Conservation (phyloP, 805 yeast species). For the Kodamaea restingae region DNA sequence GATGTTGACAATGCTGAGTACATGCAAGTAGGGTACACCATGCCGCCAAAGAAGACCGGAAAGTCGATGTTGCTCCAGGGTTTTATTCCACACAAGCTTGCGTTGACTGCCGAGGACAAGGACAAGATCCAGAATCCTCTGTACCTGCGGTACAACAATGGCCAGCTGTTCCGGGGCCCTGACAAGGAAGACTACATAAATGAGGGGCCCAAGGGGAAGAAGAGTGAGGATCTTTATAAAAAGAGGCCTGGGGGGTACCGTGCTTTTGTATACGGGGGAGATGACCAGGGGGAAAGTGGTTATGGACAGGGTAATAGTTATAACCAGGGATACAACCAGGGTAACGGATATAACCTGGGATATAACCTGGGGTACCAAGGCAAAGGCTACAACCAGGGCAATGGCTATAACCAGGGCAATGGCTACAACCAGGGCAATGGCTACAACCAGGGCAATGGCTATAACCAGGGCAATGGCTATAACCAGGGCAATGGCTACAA, state of each 20-base stretch:
- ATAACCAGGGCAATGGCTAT: slow-evolving; percentile 3
- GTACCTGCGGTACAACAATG: slow-evolving; percentile 8
- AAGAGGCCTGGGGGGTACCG: slow-evolving; percentile 41
- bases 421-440: slow-evolving; percentile 8
- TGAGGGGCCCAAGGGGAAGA: slow-evolving; percentile 37
- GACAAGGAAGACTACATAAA: slow-evolving; percentile 37
- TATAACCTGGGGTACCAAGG: slow-evolving; percentile 2
- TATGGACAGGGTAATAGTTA: slow-evolving; percentile 10
- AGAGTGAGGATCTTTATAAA: slow-evolving; percentile 25
- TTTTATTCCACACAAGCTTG: slow-evolving; percentile 56
- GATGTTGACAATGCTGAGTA: slow-evolving; percentile 39
- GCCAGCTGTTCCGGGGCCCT: slow-evolving; percentile 25
- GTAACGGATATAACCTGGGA: slow-evolving; percentile 4
- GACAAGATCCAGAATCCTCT: slow-evolving; percentile 44
- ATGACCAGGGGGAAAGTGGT: slow-evolving; percentile 9
- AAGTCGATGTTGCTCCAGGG: slow-evolving; percentile 87
- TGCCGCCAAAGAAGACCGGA: slow-evolving; percentile 58
- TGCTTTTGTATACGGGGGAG: slow-evolving; percentile 18
- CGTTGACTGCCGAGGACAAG: slow-evolving; percentile 43
- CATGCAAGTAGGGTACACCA: slow-evolving; percentile 47
- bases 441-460: slow-evolving; percentile 1
- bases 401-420: slow-evolving; percentile 1
- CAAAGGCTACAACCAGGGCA: not conserved
- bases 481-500: slow-evolving; percentile 7
- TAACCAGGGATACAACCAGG: slow-evolving; percentile 9